phyloP scores from a whole-genome alignment of 2,329 filamentous ascomycete genomes.

The Coleophoma eucalyptorum region DNA sequence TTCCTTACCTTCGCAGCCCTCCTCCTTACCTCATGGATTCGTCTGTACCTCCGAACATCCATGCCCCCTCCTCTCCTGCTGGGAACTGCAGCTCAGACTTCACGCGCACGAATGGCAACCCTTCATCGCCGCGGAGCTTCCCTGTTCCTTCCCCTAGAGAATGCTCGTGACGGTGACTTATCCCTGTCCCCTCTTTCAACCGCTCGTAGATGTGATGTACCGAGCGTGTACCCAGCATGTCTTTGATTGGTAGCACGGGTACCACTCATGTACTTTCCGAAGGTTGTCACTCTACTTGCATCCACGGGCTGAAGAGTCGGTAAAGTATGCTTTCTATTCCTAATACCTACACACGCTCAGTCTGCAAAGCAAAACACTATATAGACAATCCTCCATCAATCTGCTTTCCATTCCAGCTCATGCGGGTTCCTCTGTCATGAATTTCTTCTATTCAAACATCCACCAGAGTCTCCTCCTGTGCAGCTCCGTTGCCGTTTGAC shows the following conservation, averaged over 20 bases:
- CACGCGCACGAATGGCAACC: neutral
- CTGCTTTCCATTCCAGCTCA: neutral
- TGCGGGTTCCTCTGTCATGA: neutral
- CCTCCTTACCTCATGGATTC: too few relatives aligned
- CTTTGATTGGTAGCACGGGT: too few relatives aligned
- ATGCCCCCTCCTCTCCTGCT: too few relatives aligned
- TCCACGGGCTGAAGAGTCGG: constrained; percentile 3
- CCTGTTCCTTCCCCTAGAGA: too few relatives aligned
- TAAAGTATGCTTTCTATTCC: constrained; percentile 18
- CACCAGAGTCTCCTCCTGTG: constrained; percentile 56
- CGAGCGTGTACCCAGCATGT: too few relatives aligned
- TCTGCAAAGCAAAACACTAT: constrained; percentile 4
- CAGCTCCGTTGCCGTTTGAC: constrained; percentile 29
- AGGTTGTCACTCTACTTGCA: neutral
- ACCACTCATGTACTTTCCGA: too few relatives aligned
- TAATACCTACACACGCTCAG: constrained; percentile 16
- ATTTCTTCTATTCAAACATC: constrained; percentile 43
- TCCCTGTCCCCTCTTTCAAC: too few relatives aligned
- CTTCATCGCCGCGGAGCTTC: too few relatives aligned
- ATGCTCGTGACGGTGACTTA: too few relatives aligned
- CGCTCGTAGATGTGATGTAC: too few relatives aligned
- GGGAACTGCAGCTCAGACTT: neutral
- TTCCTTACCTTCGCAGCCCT: too few relatives aligned
- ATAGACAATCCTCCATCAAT: constrained; percentile 1
- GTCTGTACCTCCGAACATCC: too few relatives aligned